Evolutionary conservation across 1,139 yeast genomes (phyloP), one percentile per base, ranked within the genome.

Genomic region (Insectozyma bohioensis): DNA sequence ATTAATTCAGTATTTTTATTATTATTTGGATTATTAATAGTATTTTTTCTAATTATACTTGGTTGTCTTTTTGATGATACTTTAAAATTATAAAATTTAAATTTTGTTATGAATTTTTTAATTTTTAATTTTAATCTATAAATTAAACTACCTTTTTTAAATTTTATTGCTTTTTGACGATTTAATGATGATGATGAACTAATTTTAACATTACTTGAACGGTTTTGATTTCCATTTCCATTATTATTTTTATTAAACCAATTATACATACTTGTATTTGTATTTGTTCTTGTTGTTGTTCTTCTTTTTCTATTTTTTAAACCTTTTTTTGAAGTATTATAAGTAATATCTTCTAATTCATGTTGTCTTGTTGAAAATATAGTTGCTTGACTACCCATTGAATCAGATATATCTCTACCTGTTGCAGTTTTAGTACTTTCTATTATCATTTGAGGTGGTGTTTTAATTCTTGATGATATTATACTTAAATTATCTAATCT

Each of bases 301-400:
- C 27, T 15, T n/a, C 15, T 21, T 35, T 7, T 17, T 19, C 14
- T 24, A 29, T 22, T 21, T 27, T 20, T 14, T 9, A 22, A 11
- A 14, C 47, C 49, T 34, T 41, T n/a, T 11, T 20, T 22, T 26
- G 27, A n/a, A 28, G 31, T 14, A 5, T 20, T 14, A 25, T 19
- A 19, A 6, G 33, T 32, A 4, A n/a, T 19, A 24, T 20, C 19
- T 12, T 35, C 34, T 6, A 34, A 21, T 15, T 41, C 43, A n/a
- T n/a, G n/a, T 24, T 32, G 51, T 41, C 72, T 49, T 3, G 74
- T 68, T 13, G 72, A 66, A 39, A 69, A 68, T 15, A 69, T 67
- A 1, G 75, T 69, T 8, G 72, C 73, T 41, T 67, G 74, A 0
- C 72, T 65, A 3, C 62, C 72, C 67, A 62, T 60, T 28, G 68